Evolutionary conservation across 2,329 filamentous ascomycete species (phyloP), one percentile per base, ranked within the genome.

Genomic region (Ophidiomyces ophidiicola): DNA sequence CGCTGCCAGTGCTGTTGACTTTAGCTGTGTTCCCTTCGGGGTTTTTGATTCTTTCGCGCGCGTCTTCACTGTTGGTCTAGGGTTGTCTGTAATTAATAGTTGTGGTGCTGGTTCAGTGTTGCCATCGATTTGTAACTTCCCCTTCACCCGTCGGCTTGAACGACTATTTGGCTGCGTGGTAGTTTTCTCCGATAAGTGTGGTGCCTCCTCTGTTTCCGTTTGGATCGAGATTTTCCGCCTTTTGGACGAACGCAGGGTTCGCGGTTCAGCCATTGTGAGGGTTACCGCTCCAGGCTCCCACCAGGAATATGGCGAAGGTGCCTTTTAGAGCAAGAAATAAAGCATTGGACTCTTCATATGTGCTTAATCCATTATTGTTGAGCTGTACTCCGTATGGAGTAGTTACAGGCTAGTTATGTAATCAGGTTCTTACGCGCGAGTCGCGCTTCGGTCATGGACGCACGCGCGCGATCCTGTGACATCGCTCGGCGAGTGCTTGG

Each of bases 181-280:
- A 5, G 21, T 25, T 12, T 8, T 25, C 15, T 12, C 20, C 29
- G 15, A n/a, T 14, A 12, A 11, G 7, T 32, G 5, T 12, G 10
- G 6, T 15, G 21, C 35, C 1, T 29, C 37, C 11, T 33, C 15
- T 26, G 7, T 10, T 6, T 14, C 17, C 6, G 24, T 12, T 18
- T 35, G 24, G 28, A 54, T 48, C 30, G 58, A 60, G 20, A 61
- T 50, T 39, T 57, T 56, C 44, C 59, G 57, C 36, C 59, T 49
- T 44, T 62, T 62, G n/a, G 51, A 48, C 15, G 56, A 50, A 18
- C 55, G 53, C 10, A 54, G 47, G 3, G 28, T 28, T 43, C 40
- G 21, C 26, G 33, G 20, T 34, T 43, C 40, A 8, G 29, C 17
- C 40, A 43, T 43, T 31, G 32, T 15, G 17, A 14, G 25, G 11